Evolutionary conservation across 257 asterid genomes (phyloP), one percentile per base, ranked within the genome.

Genomic region (Fraxinus excelsior): DNA sequence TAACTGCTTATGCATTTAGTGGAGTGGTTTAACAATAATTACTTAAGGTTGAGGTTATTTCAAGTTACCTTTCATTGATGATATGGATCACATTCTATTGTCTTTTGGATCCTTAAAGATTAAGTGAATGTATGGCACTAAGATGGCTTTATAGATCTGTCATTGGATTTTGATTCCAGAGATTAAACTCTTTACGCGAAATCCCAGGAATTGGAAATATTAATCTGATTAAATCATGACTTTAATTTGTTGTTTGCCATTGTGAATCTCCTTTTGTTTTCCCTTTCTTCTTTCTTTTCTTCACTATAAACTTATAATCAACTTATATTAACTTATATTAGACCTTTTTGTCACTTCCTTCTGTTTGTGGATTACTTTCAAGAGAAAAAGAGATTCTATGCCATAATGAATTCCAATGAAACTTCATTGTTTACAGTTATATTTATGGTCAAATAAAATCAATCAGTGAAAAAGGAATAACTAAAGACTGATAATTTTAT

Each of bases 181-280:
- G 84, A 85, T 87, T 81, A 37, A 80, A 71, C 84, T 58, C 86
- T 84, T 81, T 80, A 81, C 84, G 28, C 94, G 80, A 76, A 81
- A 51, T 73, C 91, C 94, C 71, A 90, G 88, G 90, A 88, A 86
- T 89, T 74, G 73, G 72, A 82, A 80, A 78, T 84, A 81, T 74
- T 87, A 85, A 86, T 89, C 82, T 79, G 82, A 85, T 91, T 85
- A 77, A 81, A 80, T 62, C 68, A 80, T 80, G 83, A 80, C 94
- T 91, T 88, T 90, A 89, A 89, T 91, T 87, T 90, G 76, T 87
- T 94, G 93, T 89, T 94, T 80, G 96, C 93, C 96, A 92, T 85
- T 88, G 70, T 82, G 42, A 64, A 83, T 76, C 83, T 77, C 87
- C n/a, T 81, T 82, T 84, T 72, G 21, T 70, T 85, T 51, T 75